These are phyloP conservation scores for Candida pseudofarinosa DNA, from an alignment of 805 yeast genomes.

Conservation along the genomic window DNA sequence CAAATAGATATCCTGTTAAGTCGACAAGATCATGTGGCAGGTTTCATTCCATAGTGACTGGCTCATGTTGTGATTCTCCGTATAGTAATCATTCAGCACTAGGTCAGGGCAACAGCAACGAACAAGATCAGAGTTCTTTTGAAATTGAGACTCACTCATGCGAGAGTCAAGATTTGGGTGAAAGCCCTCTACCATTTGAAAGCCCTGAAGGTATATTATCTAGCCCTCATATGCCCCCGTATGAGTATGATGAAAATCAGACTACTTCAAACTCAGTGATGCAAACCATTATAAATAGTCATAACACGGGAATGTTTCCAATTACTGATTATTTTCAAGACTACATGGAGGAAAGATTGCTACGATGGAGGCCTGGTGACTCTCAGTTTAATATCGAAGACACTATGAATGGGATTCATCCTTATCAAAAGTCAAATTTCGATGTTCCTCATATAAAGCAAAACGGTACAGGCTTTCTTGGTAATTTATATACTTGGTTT, in stretches of 20 bases:
- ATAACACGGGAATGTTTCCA: conserved; percentile 10
- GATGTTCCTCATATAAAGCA: not conserved
- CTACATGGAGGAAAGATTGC: conserved; percentile 27
- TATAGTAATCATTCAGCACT: conserved; percentile 2
- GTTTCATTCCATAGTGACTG: not conserved
- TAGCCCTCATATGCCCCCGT: conserved; percentile 21
- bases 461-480: not conserved
- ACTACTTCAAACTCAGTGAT: conserved; percentile 1
- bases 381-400: conserved; percentile 29
- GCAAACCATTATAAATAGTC: conserved; percentile 6
- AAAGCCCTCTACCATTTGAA: conserved; percentile 8
- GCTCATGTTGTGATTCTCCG: conserved; percentile 3
- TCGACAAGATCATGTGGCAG: conserved; percentile 5
- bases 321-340: conserved; percentile 16
- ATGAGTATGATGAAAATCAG: conserved; percentile 4
- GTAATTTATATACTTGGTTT: conserved; percentile 4
- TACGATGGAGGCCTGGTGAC: conserved; percentile 29
- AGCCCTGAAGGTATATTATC: conserved; percentile 4
- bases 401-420: conserved; percentile 22
- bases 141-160: conserved; percentile 8
- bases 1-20: conserved; percentile 2
- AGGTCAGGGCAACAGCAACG: not conserved
- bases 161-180: conserved; percentile 1
- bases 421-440: conserved; percentile 19
- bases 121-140: conserved; percentile 5